These are phyloP conservation scores for Fusarium sp. DNA, from an alignment of 2,329 filamentous ascomycete species.

Conservation along the genomic window DNA sequence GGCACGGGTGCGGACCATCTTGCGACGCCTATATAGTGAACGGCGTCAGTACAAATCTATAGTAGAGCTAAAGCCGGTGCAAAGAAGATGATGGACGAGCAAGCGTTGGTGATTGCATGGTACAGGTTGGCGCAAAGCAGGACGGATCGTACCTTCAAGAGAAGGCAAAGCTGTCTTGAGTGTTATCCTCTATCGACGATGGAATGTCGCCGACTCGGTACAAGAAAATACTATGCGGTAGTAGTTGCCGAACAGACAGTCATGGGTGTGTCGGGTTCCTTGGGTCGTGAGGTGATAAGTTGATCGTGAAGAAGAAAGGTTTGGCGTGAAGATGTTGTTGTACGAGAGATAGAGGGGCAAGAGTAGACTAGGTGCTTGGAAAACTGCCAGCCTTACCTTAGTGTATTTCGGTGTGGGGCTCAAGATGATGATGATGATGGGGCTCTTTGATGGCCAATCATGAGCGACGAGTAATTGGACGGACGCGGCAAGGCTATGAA, in stretches of 20 bases:
- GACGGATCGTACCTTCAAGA: slow-evolving; percentile 29
- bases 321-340: slow-evolving; percentile 25
- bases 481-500: slow-evolving; percentile 20
- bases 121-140: slow-evolving; percentile 24
- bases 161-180: background rate
- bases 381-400: slow-evolving; percentile 35
- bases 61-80: rapidly evolving
- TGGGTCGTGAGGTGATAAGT: background rate
- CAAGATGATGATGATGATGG: background rate
- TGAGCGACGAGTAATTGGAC: background rate
- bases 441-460: slow-evolving; percentile 10
- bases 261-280: background rate
- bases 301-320: slow-evolving; percentile 8
- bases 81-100: background rate
- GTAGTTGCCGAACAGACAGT: background rate
- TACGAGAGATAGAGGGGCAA: slow-evolving; percentile 41
- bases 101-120: background rate
- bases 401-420: slow-evolving; percentile 8
- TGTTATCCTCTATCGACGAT: slow-evolving; percentile 1
- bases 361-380: slow-evolving; percentile 27
- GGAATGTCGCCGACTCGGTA: background rate
- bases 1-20: slow-evolving; percentile 46
- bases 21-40: slow-evolving; percentile 7
- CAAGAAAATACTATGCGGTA: background rate
- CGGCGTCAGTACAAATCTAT: slow-evolving; percentile 13